Conservation (phyloP, 2,329 filamentous ascomycete genomes). For the Fusarium chuoi region DNA sequence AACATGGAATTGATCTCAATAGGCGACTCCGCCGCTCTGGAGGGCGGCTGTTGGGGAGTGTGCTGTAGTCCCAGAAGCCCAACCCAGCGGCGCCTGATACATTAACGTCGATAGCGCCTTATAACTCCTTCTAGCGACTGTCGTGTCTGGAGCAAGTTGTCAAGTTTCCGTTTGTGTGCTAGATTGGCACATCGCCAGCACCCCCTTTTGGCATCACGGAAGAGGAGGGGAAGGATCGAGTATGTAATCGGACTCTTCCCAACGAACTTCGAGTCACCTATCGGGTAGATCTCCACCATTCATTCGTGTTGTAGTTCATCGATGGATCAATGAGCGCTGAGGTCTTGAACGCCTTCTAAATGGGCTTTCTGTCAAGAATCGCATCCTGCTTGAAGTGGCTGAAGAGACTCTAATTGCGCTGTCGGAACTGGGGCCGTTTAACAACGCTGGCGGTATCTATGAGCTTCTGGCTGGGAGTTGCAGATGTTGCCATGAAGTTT, state of each 20-base stretch:
- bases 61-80: rapidly evolving
- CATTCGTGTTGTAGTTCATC: rapidly evolving
- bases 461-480: rapidly evolving
- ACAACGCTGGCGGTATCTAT: rapidly evolving
- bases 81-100: rapidly evolving
- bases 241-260: no score
- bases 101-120: rapidly evolving
- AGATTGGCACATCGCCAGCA: no score
- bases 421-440: rapidly evolving
- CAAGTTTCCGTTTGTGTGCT: no score
- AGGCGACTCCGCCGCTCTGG: rapidly evolving
- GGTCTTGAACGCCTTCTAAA: neutral
- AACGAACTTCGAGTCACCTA: neutral
- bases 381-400: rapidly evolving
- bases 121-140: rapidly evolving
- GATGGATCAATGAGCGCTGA: rapidly evolving
- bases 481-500: no score
- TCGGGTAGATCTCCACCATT: rapidly evolving
- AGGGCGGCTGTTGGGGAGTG: rapidly evolving
- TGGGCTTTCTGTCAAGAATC: neutral
- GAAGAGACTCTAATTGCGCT: rapidly evolving
- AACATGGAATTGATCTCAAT: rapidly evolving
- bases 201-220: no score
- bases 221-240: no score
- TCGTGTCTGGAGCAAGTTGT: rapidly evolving